phyloP scores from a whole-genome alignment of 2,329 filamentous ascomycete genomes.

The Plectosphaerella sp. region DNA sequence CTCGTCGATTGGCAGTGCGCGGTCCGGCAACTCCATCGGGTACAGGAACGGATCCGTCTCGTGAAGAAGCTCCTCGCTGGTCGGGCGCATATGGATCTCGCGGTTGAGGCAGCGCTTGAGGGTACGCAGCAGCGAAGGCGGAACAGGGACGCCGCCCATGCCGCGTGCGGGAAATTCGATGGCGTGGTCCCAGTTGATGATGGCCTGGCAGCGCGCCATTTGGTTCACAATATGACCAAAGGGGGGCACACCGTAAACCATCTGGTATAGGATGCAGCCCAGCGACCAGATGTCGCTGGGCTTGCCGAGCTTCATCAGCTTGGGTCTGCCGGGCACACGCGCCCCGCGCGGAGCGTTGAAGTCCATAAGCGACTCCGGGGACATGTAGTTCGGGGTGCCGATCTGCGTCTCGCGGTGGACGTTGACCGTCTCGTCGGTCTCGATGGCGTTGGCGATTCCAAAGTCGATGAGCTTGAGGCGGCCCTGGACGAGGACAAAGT shows the following conservation, averaged over 20 bases:
- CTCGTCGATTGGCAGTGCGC: slow-evolving; percentile 56
- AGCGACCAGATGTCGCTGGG: slow-evolving; percentile 94
- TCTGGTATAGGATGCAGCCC: slow-evolving; percentile 95
- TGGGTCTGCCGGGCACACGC: slow-evolving; percentile 43
- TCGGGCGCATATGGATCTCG: slow-evolving; percentile 58
- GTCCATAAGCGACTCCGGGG: slow-evolving; percentile 88
- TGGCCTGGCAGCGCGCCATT: slow-evolving; percentile 81
- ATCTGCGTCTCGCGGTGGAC: slow-evolving; percentile 94
- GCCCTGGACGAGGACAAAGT: slow-evolving; percentile 90
- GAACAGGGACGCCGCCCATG: slow-evolving; percentile 60
- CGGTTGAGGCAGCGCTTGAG: slow-evolving; percentile 60
- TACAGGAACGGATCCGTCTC: slow-evolving; percentile 60
- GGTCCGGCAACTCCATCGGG: slow-evolving; percentile 51
- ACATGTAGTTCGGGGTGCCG: slow-evolving; percentile 98
- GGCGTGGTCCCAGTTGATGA: slow-evolving; percentile 70
- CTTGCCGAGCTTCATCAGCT: slow-evolving; percentile 93
- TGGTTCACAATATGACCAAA: slow-evolving; percentile 90
- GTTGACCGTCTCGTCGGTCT: slow-evolving; percentile 92
- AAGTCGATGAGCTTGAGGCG: slow-evolving; percentile 96
- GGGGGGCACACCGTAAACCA: slow-evolving; percentile 95
- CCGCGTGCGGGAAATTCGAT: slow-evolving; percentile 70
- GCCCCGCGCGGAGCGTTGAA: slow-evolving; percentile 61
- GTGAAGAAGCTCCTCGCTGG: slow-evolving; percentile 57
- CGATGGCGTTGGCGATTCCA: slow-evolving; percentile 95
- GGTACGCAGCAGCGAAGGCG: slow-evolving; percentile 54